phyloP scores from a whole-genome alignment of 257 asterid species.

The Schizonepeta tenuifolia region DNA sequence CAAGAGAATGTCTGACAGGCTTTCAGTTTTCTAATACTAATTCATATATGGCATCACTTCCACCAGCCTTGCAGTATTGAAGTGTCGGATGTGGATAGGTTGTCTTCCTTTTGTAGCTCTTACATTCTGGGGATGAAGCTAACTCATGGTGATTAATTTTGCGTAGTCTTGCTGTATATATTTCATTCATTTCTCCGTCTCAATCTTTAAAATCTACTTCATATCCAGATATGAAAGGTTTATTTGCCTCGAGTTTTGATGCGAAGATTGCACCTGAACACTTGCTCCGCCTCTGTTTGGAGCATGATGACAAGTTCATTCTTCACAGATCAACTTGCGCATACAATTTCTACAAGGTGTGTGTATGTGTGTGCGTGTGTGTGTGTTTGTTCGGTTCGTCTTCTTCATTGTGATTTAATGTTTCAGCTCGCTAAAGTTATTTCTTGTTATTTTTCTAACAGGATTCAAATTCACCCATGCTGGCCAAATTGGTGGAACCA shows the following conservation, averaged over 20 bases:
- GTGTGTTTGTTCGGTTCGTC: not conserved
- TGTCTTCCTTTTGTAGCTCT: conserved; percentile 65
- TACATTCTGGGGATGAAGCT: conserved; percentile 67
- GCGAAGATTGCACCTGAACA: conserved; percentile 86
- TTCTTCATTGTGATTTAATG: conserved; percentile 4
- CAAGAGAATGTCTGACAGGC: not conserved
- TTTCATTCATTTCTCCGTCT: conserved; percentile 1
- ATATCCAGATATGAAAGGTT: conserved; percentile 63
- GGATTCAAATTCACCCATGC: conserved; percentile 70
- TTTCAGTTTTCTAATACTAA: conserved; percentile 17
- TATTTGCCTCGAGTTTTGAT: conserved; percentile 63
- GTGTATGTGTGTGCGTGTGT: too few relatives aligned
- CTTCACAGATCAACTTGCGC: conserved; percentile 43
- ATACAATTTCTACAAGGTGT: conserved; percentile 83
- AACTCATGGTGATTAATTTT: conserved; percentile 52
- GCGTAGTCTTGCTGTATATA: conserved; percentile 6
- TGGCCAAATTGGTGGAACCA: conserved; percentile 89
- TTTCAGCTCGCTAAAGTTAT: not conserved
- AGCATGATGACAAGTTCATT: conserved; percentile 63
- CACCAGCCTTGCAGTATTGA: conserved; percentile 64
- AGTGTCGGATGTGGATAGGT: conserved; percentile 62
- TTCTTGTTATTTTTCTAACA: conserved; percentile 31
- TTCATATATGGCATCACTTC: conserved; percentile 23
- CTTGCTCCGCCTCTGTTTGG: conserved; percentile 77
- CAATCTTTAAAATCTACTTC: not conserved